Base-by-base conservation (phyloP, 768 basidiomycete species). In the Pulveroboletus sp. region DNA sequence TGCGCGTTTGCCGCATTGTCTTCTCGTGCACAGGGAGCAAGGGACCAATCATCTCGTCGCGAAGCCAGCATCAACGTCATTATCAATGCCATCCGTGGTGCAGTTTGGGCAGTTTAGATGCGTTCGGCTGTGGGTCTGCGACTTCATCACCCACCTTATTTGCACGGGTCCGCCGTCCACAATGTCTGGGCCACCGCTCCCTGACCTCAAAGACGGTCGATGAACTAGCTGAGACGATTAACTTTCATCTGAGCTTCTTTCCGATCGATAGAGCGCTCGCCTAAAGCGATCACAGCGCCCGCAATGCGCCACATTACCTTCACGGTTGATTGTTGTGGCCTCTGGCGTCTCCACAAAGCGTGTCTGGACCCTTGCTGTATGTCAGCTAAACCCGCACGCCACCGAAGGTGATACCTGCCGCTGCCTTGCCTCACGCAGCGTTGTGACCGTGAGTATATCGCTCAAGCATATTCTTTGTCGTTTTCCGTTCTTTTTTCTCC, bases 331-430 rank as follows among this genome's bases (percentile, higher is more conserved):
- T 36, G 53, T 54, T 60, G 60, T 63, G 63, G 56, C 27, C 23
- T 47, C 37, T 43, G 38, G 52, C 37, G 36, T 59, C 54, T 63
- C 63, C 60, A 62, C 52, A 47, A 17, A 59, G 50, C 62, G 54
- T 63, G 62, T 37, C 46, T 49, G 19, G 47, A 53, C 52, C 60
- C 57, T 53, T 57, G 63, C 51, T 51, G 60, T 64, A 64, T 63
- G 53, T 63, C 52, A 59, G 45, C 34, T 22, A 44, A 52, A 47
- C 32, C 7, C 6, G 27, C 49, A 53, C 22, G 26, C 41, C 11
- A 9, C 54, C 45, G 47, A 40, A 49, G 29, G 31, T 48, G 43
- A 43, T 39, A 45, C 20, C 40, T 37, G 17, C 49, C 31, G 38
- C 17, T 26, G 20, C 24, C 38, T 40, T 45, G 12, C 49, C 42